Evolutionary conservation across 2,329 filamentous ascomycete species (phyloP), one percentile per base, ranked within the genome.

Genomic region (Raffaelea arxii): DNA sequence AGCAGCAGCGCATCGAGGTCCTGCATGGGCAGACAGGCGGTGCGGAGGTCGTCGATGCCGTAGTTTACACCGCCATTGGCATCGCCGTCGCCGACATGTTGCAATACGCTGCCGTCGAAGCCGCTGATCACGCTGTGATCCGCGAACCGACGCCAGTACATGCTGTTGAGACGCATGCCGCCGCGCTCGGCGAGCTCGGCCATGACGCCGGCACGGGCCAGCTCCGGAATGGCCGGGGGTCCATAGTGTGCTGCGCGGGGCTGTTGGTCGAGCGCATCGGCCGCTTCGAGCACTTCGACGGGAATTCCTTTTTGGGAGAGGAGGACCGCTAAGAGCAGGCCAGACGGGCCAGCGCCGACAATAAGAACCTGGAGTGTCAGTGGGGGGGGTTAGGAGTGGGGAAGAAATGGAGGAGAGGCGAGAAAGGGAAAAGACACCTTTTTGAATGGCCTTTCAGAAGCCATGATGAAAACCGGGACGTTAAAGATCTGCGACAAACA

Each of bases 231-330:
- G 2, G 77, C 77, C 1, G 77, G 69, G 0, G 74, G 67, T 4
- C 73, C 75, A 57, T 81, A 82, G 59, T 81, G 76, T 3, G 78
- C 75, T 14, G 79, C 79, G 24, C 79, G 75, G 1, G 79, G 79
- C 48, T 77, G 75, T 48, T 72, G 65, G 62, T 80, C 75, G 40
- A 82, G 66, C 46, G 71, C 64, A 23, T 66, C 58, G 2, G 71
- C 67, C 3, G 71, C 71, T 54, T 84, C 79, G 45, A 82, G 64
- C 21, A 80, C 65, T 22, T 70, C 70, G 38, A 75, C 70, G 25
- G 66, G 61, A 49, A 80, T 74, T 39, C 68, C 66, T 44, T 72
- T 66, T 53, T 72, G 69, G 19, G 73, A 66, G 6, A 80, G 68
- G 3, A 79, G 65, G 3, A 78, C 63, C 14, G 65, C 67, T n/a